Conservation (phyloP, 345 rosid genomes). For the Clausena lansium region DNA sequence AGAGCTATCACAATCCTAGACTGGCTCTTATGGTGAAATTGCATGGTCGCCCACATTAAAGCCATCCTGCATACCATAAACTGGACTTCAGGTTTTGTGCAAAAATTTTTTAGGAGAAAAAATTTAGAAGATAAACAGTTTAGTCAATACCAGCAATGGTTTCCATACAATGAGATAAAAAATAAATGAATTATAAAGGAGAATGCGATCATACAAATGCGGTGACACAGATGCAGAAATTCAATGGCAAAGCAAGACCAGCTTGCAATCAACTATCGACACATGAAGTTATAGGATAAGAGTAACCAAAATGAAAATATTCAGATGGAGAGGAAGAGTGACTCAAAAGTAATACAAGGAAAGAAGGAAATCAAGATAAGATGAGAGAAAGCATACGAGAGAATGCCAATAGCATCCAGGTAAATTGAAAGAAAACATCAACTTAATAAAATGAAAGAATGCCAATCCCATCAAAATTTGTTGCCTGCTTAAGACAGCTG, state of each 20-base stretch:
- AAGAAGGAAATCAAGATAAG: background rate
- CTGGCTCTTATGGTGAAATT: constrained; percentile 60
- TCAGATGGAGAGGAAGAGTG: background rate
- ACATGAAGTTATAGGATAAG: background rate
- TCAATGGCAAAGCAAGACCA: background rate
- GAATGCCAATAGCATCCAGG: background rate
- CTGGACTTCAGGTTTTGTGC: background rate
- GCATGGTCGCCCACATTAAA: constrained; percentile 84
- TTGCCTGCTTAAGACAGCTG: background rate
- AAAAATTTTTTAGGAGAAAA: background rate
- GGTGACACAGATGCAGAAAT: background rate
- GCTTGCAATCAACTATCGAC: background rate
- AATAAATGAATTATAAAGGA: background rate
- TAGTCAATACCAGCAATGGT: background rate
- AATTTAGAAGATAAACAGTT: background rate
- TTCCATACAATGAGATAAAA: background rate
- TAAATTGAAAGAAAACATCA: background rate
- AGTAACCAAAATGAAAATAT: background rate
- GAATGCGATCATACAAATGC: background rate
- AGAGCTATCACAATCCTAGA: constrained; percentile 36
- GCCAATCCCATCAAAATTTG: background rate
- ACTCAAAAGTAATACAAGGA: background rate
- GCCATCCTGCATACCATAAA: constrained; percentile 66
- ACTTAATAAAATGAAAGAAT: background rate
- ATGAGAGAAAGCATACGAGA: background rate